A percentile compares a stretch with the other conserved stretches of the same genome.
Evolutionary conservation across 768 basidiomycete species (phyloP).

Genomic region (Podaxis pistillaris): DNA sequence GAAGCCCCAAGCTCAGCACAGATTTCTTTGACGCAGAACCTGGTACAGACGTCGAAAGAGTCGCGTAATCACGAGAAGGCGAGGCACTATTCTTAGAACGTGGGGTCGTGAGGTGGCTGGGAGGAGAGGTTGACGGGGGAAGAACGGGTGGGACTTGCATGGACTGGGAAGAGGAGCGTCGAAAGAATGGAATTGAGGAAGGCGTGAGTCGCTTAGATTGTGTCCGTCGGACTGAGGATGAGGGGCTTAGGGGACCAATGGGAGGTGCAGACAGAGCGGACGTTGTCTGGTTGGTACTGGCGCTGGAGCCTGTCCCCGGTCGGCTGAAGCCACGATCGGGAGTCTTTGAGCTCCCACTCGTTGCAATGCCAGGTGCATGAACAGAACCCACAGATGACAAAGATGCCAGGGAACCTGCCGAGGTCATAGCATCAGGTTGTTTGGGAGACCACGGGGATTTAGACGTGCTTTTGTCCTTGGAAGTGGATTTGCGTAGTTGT

Average conservation of each 20-base stretch:
- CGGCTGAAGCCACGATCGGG: conserved; percentile 65
- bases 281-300: conserved; percentile 63
- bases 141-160: conserved; percentile 63
- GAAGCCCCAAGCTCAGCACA: conserved; percentile 76
- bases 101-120: conserved; percentile 41
- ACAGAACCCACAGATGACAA: conserved; percentile 72
- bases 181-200: conserved; percentile 92
- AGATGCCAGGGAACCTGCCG: conserved; percentile 74
- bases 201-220: conserved; percentile 85
- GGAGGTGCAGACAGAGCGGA: conserved; percentile 52
- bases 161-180: conserved; percentile 86
- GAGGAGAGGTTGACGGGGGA: conserved; percentile 52
- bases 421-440: conserved; percentile 75
- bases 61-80: conserved; percentile 52
- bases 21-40: conserved; percentile 73
- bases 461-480: conserved; percentile 59
- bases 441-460: conserved; percentile 64
- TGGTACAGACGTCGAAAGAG: conserved; percentile 53
- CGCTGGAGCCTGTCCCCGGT: conserved; percentile 74
- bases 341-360: conserved; percentile 50
- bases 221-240: conserved; percentile 64
- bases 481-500: conserved; percentile 64
- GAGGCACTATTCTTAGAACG: conserved; percentile 44
- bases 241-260: conserved; percentile 68
- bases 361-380: conserved; percentile 45